Evolutionary conservation across 164 flowering plant species (phyloP), one percentile per base, ranked within the genome.

Genomic region (Paratinospora sagittata): DNA sequence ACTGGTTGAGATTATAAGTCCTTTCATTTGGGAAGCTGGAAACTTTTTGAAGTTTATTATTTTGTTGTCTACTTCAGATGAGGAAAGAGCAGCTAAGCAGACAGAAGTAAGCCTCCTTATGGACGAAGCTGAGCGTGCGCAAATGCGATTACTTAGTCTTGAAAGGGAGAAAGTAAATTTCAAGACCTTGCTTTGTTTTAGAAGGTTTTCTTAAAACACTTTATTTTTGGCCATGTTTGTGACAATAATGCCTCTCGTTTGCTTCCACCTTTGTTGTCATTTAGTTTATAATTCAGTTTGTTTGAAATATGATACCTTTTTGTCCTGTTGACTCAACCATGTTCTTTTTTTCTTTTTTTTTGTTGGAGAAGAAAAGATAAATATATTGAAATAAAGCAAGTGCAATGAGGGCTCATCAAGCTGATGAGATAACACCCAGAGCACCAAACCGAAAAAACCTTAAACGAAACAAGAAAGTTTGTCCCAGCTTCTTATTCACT

Each of bases 121-220:
- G 96, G 98, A 96, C 87, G 99, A 96, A 86, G 95, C 90, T 73
- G 99, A 96, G 77, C 83, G 97, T 27, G 99, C 99, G 77, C 98
- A 96, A 79, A 78, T 86, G 62, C 92, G 96, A 36, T 88, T 96
- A 63, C 78, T 85, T 69, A 96, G 95, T 81, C 90, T 96, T 65
- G 96, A 93, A 81, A 90, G 99, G 75, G 98, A 96, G 79, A 96
- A 93, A 98, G 99, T 92, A 68, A 43, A n/a, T 61, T 24, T 65
- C 19, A 67, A 27, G 72, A 47, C 36, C 66, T 45, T 47, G 21
- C 37, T 52, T 49, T 60, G 64, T 62, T 43, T 43, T 16, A 52
- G n/a, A 52, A 52, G 58, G 58, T 16, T 4, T 52, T 2, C 6
- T 70, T 26, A 19, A 12, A 3, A 69, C 8, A 21, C 6, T 27